Conservation (phyloP, 2,329 filamentous ascomycete genomes). For the Ceratocystis lukuohia region DNA sequence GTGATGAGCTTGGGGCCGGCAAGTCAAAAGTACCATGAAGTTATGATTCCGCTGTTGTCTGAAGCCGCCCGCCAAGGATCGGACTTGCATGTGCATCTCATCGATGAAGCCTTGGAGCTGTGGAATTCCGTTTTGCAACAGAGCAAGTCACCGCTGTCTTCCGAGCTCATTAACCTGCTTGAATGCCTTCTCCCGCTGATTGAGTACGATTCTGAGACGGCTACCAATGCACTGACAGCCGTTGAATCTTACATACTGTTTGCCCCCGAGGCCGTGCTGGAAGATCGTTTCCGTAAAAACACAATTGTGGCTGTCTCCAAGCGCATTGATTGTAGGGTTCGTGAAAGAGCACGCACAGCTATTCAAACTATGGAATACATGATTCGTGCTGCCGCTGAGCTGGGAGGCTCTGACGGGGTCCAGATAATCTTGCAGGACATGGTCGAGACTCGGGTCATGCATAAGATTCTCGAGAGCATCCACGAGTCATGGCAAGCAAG, state of each 20-base stretch:
- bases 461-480: conserved; percentile 50
- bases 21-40: conserved; percentile 62
- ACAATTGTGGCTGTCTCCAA: conserved; percentile 37
- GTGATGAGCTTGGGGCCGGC: conserved; percentile 73
- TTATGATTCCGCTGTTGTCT: conserved; percentile 70
- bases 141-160: conserved; percentile 46
- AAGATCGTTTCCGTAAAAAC: conserved; percentile 39
- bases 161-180: conserved; percentile 49
- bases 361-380: conserved; percentile 51
- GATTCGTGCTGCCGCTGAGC: conserved; percentile 46
- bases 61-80: conserved; percentile 67
- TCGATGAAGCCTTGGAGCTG: conserved; percentile 83
- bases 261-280: conserved; percentile 52
- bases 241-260: conserved; percentile 58
- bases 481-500: conserved; percentile 59
- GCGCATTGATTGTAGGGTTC: conserved; percentile 39
- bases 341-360: conserved; percentile 45
- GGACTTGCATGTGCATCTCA: conserved; percentile 62
- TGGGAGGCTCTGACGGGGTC: conserved; percentile 49
- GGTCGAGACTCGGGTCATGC: conserved; percentile 48
- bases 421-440: conserved; percentile 52
- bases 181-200: conserved; percentile 53
- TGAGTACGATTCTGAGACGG: conserved; percentile 50
- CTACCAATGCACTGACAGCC: conserved; percentile 48
- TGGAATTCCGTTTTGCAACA: conserved; percentile 66